phyloP scores from a whole-genome alignment of 192 early-diverging fungal species.

The Podila clonocystis region DNA sequence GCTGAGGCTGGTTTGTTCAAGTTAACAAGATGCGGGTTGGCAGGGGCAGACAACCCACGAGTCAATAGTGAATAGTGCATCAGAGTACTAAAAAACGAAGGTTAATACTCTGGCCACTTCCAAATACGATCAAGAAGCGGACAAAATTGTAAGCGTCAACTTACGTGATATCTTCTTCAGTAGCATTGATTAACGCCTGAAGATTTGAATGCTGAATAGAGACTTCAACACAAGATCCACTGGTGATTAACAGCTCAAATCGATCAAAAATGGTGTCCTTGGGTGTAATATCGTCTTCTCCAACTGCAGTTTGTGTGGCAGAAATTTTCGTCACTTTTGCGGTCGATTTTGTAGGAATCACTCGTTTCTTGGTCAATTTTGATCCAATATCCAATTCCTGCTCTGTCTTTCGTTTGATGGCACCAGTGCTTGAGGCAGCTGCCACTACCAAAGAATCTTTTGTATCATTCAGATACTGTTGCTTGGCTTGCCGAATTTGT shows the following conservation, averaged over 20 bases:
- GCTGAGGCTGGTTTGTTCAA: constrained; percentile 11
- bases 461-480: constrained; percentile 35
- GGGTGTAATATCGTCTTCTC: neutral
- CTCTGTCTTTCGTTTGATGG: neutral
- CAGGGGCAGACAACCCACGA: constrained; percentile 27
- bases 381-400: neutral
- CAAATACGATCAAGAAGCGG: neutral
- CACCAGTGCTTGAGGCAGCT: neutral
- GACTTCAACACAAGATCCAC: constrained; percentile 33
- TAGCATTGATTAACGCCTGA: constrained; percentile 16
- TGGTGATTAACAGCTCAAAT: constrained; percentile 37
- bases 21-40: constrained; percentile 45
- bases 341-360: too few species aligned
- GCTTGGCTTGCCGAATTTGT: constrained; percentile 49
- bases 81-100: constrained; percentile 11
- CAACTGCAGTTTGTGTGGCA: neutral
- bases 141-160: neutral
- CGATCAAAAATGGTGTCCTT: constrained; percentile 44
- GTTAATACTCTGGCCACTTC: too few species aligned
- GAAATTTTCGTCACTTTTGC: too few species aligned
- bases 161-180: constrained; percentile 56
- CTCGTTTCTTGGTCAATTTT: too few species aligned
- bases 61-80: constrained; percentile 41
- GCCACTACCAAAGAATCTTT: neutral
- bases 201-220: constrained; percentile 49